Evolutionary conservation across 768 basidiomycete genomes (phyloP).

Genomic region (Tylopilus felleus): DNA sequence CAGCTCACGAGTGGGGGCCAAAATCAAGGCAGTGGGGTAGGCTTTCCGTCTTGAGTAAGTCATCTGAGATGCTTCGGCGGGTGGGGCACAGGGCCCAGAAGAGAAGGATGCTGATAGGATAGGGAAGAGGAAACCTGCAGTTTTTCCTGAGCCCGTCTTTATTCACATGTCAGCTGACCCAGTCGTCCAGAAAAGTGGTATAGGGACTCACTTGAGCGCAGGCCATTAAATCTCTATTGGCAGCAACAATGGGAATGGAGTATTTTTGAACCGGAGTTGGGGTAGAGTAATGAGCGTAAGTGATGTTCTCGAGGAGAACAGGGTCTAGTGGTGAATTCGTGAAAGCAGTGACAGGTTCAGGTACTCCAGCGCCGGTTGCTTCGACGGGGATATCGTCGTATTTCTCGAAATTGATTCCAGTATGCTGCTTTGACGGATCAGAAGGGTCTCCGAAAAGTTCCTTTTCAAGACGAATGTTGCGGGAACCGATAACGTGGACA

Average conservation of each 20-base stretch:
- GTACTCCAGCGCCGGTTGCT: constrained; percentile 95
- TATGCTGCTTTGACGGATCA: constrained; percentile 86
- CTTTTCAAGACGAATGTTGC: constrained; percentile 89
- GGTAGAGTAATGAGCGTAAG: constrained; percentile 85
- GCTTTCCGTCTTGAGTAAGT: constrained; percentile 82
- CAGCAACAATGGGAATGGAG: constrained; percentile 96
- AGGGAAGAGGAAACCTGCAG: constrained; percentile 98
- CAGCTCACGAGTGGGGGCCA: constrained; percentile 97
- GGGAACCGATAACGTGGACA: constrained; percentile 76
- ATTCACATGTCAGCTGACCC: constrained; percentile 20
- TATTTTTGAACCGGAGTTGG: constrained; percentile 99
- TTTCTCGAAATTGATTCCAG: constrained; percentile 99
- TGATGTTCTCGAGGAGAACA: constrained; percentile 93
- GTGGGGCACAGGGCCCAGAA: constrained; percentile 73
- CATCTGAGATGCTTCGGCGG: constrained; percentile 44
- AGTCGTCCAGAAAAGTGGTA: constrained; percentile 2
- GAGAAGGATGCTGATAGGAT: constrained; percentile 92
- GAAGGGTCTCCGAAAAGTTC: constrained; percentile 90
- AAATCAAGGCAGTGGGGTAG: constrained; percentile 94
- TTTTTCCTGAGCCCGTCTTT: constrained; percentile 99
- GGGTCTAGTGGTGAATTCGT: constrained; percentile 87
- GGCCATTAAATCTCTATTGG: constrained; percentile 87
- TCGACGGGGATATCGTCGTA: constrained; percentile 99
- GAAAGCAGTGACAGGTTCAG: constrained; percentile 88
- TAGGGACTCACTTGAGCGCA: constrained; percentile 72